Base-by-base conservation (phyloP, 192 early-diverging fungal species). In the Coemansia sp. region DNA sequence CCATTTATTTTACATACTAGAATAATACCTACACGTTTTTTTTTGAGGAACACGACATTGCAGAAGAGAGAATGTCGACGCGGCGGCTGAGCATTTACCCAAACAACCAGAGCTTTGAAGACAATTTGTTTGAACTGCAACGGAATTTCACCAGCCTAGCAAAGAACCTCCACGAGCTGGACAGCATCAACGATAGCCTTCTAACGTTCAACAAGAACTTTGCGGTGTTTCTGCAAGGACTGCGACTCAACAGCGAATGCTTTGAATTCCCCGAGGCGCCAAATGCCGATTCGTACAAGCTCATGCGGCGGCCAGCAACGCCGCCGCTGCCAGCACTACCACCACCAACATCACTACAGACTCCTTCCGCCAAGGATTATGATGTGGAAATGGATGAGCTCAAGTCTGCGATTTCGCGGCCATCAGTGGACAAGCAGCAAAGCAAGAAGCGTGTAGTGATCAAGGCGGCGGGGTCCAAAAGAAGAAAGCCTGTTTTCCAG, bases 191-290 rank as follows among this genome's bases (percentile, higher is more conserved):
- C 62, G 36, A 65, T 34, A 81, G 59, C 35, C 74, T 81, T 8
- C n/a, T 76, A 41, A 72, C 66, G 2, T 81, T 81, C 35, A 81
- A 81, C 62, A 73, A 60, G 32, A 81, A 74, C 79, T 81, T 81
- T 81, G 52, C 73, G 0, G 57, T 63, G 25, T 75, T 76, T 20
- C 66, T 81, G 4, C 79, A 81, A 52, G 79, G 79, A 7, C 69
- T 81, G 25, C 56, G 66, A 22, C 70, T 81, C 2, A 81, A 76
- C 58, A 76, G 79, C 73, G 79, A 81, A 52, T 75, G 74, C 40
- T 41, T 76, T 5, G 66, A 63, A 56, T 76, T 75, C 25, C 74
- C 74, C 0, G 79, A 81, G 43, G 79, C 74, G 2, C 73, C 73
- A 32, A 81, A 75, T 52, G 60, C 64, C 38, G 65, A 70, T 38